Conservation (phyloP, 371 early-diverging fungal species). For the Cokeromyces recurvatus region DNA sequence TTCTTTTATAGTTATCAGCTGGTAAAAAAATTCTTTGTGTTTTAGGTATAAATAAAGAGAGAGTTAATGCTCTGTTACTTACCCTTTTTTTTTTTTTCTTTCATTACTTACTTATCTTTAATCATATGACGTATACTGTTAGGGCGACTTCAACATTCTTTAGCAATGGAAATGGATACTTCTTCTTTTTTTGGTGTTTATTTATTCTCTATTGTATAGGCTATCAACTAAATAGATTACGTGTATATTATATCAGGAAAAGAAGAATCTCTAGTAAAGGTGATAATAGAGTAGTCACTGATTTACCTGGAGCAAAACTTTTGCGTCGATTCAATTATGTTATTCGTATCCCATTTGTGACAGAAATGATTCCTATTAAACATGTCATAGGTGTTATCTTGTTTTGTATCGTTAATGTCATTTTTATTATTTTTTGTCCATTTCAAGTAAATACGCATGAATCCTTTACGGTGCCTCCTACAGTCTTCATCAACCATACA, state of each 20-base stretch:
- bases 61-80: too few relatives aligned
- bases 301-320: slow-evolving; percentile 6
- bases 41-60: too few relatives aligned
- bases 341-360: slow-evolving; percentile 33
- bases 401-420: slow-evolving; percentile 22
- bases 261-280: slow-evolving; percentile 14
- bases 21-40: too few relatives aligned
- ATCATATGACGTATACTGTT: too few relatives aligned
- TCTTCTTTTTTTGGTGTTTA: slow-evolving; percentile 35
- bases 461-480: slow-evolving; percentile 14
- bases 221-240: slow-evolving; percentile 23
- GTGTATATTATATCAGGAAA: slow-evolving; percentile 22
- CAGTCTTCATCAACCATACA: slow-evolving; percentile 29
- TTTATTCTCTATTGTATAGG: slow-evolving; percentile 35
- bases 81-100: not conserved
- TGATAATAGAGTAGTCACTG: slow-evolving; percentile 1
- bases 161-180: slow-evolving; percentile 24
- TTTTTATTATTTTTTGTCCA: slow-evolving; percentile 33
- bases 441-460: slow-evolving; percentile 16
- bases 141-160: slow-evolving; percentile 14
- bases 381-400: slow-evolving; percentile 30
- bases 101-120: not conserved
- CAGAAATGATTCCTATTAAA: slow-evolving; percentile 33
- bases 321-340: slow-evolving; percentile 15
- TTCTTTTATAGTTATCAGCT: too few relatives aligned